Base-by-base conservation (phyloP, 306 rosid genomes). In the Begonia peltatifolia region DNA sequence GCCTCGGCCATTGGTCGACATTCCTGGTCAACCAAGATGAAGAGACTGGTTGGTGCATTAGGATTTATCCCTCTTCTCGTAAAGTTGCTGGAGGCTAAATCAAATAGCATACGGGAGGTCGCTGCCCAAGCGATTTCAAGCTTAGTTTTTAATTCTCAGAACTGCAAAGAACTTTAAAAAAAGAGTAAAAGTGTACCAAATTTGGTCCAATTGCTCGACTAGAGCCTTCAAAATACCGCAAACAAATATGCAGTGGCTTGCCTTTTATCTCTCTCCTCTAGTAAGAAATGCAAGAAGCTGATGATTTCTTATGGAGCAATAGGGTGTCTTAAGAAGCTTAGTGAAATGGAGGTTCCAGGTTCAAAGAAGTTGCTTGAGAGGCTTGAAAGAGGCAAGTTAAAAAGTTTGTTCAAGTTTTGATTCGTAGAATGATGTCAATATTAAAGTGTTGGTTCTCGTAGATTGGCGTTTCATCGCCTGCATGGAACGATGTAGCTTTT, bases 301-400 rank as follows among this genome's bases (percentile, higher is more conserved):
- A 92, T 92, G 96, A 72, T 79, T 22, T 86, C 99, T 0, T 83
- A 92, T 41, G 99, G 99, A 42, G 96, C 99, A 46, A 81, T 92
- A 1, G 99, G 99, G 57, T 92, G 86, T 69, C 69, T 92, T 57
- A 92, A 92, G 84, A 92, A 92, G 78, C 96, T 92, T 4, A 18
- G 62, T 0, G 99, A 86, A 64, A 92, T 86, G 94, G 99, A 92
- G 9, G 66, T 81, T 50, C 87, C 94, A 1, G 99, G 96, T 30
- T 84, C 96, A 13, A 86, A 81, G 63, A 92, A 83, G 80, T 73
- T 92, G 22, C 93, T 79, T 14, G 96, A 83, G 68, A 50, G 77
- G 47, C 61, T 92, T 72, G 96, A 81, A 67, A 81, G 94, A 72
- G 99, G 99, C 50, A 87, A 76, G 66, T 14, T 92, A 70, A 81